Evolutionary conservation across 1,284 basidiomycete genomes (phyloP).

Genomic region (Cerioporus squamosus): DNA sequence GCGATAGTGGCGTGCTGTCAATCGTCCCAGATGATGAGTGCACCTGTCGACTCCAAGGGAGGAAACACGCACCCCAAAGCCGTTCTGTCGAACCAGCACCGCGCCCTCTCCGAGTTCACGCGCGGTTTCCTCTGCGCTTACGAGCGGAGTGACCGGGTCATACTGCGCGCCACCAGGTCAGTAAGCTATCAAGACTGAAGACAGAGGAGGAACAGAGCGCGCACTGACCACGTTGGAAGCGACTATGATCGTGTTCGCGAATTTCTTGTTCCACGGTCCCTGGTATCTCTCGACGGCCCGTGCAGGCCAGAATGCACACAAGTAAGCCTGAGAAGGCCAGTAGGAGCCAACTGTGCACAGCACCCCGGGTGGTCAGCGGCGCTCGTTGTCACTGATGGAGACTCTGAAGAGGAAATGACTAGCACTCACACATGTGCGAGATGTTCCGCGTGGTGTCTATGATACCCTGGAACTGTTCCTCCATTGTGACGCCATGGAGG

Average conservation of each 20-base stretch:
- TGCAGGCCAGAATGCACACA: slow-evolving; percentile 19
- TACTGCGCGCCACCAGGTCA: slow-evolving; percentile 10
- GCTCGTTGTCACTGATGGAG: not conserved
- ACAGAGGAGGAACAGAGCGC: not conserved
- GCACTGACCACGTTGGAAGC: slow-evolving; percentile 21
- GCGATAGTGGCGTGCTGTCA: no score
- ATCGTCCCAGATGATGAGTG: no score
- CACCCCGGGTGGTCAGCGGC: not conserved
- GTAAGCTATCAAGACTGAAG: not conserved
- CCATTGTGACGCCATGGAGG: slow-evolving; percentile 8
- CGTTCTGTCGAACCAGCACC: slow-evolving; percentile 22
- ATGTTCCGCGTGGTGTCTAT: slow-evolving; percentile 14
- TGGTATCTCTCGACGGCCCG: slow-evolving; percentile 28
- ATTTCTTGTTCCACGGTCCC: slow-evolving; percentile 28
- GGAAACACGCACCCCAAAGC: slow-evolving; percentile 21
- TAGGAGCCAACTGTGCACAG: slow-evolving; percentile 7
- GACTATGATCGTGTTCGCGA: slow-evolving; percentile 26
- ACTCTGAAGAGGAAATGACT: not conserved
- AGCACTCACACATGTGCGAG: slow-evolving; percentile 23
- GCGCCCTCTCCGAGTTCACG: slow-evolving; percentile 20
- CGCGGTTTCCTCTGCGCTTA: slow-evolving; percentile 16
- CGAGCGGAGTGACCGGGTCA: slow-evolving; percentile 27
- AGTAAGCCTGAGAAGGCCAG: slow-evolving; percentile 10
- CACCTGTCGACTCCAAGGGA: no score
- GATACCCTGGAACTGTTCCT: slow-evolving; percentile 21